Conservation (phyloP, 208 protist genomes). For the Leptomonas pyrrhocoris region DNA sequence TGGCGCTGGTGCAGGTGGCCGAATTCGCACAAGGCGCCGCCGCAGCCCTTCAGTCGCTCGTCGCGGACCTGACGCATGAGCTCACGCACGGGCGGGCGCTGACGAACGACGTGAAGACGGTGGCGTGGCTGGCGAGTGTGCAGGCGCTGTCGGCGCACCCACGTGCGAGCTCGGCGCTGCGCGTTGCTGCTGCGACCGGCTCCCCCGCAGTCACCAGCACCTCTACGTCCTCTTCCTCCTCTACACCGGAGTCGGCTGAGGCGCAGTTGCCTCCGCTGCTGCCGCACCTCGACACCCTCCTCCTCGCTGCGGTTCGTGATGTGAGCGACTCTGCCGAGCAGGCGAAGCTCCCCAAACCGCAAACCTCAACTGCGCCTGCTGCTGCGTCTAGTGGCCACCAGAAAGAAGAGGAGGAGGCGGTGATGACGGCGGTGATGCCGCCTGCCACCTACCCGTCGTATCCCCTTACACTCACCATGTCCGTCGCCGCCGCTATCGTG, state of each 20-base stretch:
- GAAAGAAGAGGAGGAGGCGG: neutral
- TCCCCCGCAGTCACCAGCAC: neutral
- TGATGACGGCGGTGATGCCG: neutral
- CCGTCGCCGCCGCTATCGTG: conserved; percentile 36
- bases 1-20: conserved; percentile 18
- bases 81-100: conserved; percentile 11
- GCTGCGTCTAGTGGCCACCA: neutral
- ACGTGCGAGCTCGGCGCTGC: neutral
- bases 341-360: neutral
- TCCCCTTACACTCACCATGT: neutral
- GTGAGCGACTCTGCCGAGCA: conserved; percentile 13
- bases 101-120: conserved; percentile 29
- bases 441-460: too few relatives aligned
- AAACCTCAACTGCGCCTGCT: neutral
- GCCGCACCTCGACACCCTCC: conserved; percentile 7
- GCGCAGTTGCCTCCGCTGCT: conserved; percentile 18
- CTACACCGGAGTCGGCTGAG: neutral
- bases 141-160: conserved; percentile 14
- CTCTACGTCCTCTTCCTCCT: neutral
- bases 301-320: conserved; percentile 22
- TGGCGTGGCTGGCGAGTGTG: conserved; percentile 35
- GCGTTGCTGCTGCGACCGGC: neutral
- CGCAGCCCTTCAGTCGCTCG: conserved; percentile 13
- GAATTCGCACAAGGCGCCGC: neutral
- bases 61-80: conserved; percentile 3